Base-by-base conservation (phyloP, 2,329 filamentous ascomycete species). In the Trichophaea hybrida region DNA sequence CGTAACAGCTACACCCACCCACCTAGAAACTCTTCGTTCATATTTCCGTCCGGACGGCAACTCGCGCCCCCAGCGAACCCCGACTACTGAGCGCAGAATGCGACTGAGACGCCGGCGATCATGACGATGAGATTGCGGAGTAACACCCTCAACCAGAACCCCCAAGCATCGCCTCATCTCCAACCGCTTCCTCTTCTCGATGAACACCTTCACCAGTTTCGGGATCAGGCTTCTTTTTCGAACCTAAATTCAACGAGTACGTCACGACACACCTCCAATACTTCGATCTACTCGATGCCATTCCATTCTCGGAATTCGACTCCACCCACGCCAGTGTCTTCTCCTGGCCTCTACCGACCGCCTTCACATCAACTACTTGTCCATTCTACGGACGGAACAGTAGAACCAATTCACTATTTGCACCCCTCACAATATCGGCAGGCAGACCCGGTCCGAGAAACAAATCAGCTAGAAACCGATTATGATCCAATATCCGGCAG, bases 401-500 rank as follows among this genome's bases (percentile, higher is more conserved):
- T 12, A 15, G 38, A 43, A 32, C 15, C 38, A 10, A 43, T 15
- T 48, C 63, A 48, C 43, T 64, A 65, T 50, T 62, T 68, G 7
- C 67, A 68, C n/a, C 67, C 66, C 17, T 59, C 62, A 31, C 67
- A 68, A 55, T 61, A 67, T 50, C 63, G 61, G 17, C 58, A 56
- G 33, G 44, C 56, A 8, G 58, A 58, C 8, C 60, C 63, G 32
- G 67, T 69, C 33, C 65, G 64, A 54, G 67, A 69, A 62, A 69
- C 67, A 2, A 62, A 69, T 54, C 56, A 66, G 17, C 63, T 69
- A 2, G 67, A 68, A 50, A 88, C 96, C 67, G 91, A 97, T 69
- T 84, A 90, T 64, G 89, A 97, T 72, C 81, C 81, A 57, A 79
- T 88, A 64, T 94, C 91, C 4, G 93, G 93, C 61, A 87, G 93